Percentiles rank a stretch among this genome's conserved stretches.
Conservation (phyloP, 306 rosid species). For the Prinsepia uniflora region DNA sequence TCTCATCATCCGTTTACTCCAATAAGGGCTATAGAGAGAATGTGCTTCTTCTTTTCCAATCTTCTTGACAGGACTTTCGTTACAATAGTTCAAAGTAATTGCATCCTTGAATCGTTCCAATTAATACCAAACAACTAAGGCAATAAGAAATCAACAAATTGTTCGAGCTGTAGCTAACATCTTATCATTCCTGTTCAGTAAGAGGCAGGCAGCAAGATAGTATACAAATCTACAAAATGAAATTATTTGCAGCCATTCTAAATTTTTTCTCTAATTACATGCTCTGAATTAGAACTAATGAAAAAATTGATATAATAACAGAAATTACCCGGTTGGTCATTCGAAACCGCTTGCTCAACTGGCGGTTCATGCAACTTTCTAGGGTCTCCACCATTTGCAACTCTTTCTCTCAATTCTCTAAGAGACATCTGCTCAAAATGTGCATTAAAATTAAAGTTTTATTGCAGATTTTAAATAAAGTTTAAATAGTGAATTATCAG, state of each 20-base stretch:
- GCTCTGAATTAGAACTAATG: not conserved
- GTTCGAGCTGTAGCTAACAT: not conserved
- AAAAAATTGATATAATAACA: not conserved
- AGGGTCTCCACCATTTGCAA: conserved; percentile 94
- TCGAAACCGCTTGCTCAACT: conserved; percentile 33
- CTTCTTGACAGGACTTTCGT: not conserved
- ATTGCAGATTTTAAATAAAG: not conserved
- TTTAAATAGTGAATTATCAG: not conserved
- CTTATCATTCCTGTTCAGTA: too few species aligned
- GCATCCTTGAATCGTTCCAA: not conserved
- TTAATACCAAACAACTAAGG: not conserved
- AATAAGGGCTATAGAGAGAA: not conserved
- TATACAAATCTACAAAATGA: not conserved
- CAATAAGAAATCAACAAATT: not conserved
- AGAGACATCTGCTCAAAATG: conserved; percentile 49
- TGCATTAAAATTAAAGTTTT: not conserved
- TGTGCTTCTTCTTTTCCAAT: not conserved
- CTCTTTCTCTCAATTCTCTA: conserved; percentile 85
- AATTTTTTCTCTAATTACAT: not conserved
- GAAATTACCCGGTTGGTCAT: conserved; percentile 47
- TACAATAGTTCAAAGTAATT: not conserved
- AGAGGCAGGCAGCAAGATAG: too few species aligned
- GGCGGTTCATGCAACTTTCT: conserved; percentile 61
- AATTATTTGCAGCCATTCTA: not conserved
- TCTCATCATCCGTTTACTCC: not conserved